These are phyloP conservation scores for Tolypocladium sp. DNA, from an alignment of 2,329 filamentous ascomycete genomes.

Conservation along the genomic window DNA sequence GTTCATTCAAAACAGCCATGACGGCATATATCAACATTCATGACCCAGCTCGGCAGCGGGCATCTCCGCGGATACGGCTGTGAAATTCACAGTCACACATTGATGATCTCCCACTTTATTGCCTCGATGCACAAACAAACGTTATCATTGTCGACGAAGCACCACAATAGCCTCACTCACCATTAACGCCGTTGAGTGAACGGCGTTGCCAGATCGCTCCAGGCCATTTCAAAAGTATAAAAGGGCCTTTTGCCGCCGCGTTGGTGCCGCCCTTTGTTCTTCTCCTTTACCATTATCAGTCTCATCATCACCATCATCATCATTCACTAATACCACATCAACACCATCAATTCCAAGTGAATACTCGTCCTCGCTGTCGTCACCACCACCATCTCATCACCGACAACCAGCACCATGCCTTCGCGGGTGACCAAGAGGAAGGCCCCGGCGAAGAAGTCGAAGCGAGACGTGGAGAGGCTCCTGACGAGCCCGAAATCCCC, in stretches of 20 bases:
- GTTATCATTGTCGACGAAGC: neutral
- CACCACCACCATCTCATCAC: neutral
- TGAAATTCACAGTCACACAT: neutral
- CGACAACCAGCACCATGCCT: neutral
- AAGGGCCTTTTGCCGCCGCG: neutral
- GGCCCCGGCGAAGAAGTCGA: constrained; percentile 56
- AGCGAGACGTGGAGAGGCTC: constrained; percentile 53
- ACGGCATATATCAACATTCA: neutral
- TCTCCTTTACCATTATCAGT: neutral
- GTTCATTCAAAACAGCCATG: neutral
- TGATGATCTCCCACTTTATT: neutral
- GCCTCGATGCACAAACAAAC: neutral
- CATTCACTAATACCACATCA: too few species aligned
- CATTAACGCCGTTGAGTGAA: neutral
- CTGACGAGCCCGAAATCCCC: constrained; percentile 35
- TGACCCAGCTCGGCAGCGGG: too few species aligned
- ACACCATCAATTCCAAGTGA: neutral
- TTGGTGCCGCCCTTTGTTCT: neutral
- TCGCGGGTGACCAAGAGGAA: constrained; percentile 48
- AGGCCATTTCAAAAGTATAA: too few species aligned
- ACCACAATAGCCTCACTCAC: neutral
- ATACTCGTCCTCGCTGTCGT: neutral
- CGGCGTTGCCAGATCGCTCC: neutral
- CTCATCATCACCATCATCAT: neutral
- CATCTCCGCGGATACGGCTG: neutral